Percentiles rank a stretch among this genome's conserved stretches.
Evolutionary conservation across 148 eudicot genomes (phyloP).

Genomic region (Vaccinium darrowii): DNA sequence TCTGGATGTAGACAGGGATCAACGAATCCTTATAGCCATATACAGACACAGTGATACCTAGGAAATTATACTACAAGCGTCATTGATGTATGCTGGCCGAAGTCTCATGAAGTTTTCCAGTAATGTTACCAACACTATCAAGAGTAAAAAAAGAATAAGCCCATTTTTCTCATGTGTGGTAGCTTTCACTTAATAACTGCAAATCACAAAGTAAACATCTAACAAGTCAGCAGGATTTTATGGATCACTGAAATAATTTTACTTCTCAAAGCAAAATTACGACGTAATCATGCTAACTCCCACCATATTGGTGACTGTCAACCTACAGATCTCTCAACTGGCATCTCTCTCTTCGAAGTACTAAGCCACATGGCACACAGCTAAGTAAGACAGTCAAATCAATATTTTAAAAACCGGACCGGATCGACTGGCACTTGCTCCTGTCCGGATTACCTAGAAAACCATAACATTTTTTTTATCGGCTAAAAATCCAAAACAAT

Average conservation of each 20-base stretch:
- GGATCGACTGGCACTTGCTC: neutral
- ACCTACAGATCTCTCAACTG: neutral
- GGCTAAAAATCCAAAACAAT: too few relatives aligned
- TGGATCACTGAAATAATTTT: too few relatives aligned
- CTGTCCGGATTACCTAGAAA: neutral
- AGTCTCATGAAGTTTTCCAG: neutral
- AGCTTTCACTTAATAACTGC: neutral
- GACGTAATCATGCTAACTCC: neutral
- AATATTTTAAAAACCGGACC: too few relatives aligned
- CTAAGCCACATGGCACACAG: neutral
- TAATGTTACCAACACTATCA: neutral
- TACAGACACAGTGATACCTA: neutral
- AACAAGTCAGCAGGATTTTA: constrained; percentile 1
- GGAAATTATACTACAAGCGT: neutral
- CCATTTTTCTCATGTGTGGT: neutral
- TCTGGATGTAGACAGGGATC: neutral
- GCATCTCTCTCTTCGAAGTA: neutral
- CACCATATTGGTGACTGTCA: neutral
- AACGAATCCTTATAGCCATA: neutral
- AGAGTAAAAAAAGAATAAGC: neutral
- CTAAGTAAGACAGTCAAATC: neutral
- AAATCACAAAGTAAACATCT: neutral
- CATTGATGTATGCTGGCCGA: neutral
- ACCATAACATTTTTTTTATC: neutral
- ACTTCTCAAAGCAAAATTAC: neutral